Conservation (phyloP, 2,329 filamentous ascomycete genomes). For the Fusarium phyllophilum region DNA sequence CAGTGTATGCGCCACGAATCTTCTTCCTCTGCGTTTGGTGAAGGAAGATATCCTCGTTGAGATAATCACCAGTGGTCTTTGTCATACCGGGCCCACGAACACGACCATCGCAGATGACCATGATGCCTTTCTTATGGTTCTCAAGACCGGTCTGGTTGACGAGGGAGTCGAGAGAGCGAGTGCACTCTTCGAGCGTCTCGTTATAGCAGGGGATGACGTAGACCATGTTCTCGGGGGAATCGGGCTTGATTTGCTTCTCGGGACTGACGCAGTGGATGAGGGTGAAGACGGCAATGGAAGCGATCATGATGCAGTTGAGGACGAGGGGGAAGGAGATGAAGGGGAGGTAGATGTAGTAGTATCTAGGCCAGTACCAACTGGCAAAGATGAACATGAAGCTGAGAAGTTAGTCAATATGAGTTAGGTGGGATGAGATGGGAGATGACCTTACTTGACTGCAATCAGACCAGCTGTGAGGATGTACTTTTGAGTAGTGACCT, state of each 20-base stretch:
- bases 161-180: not conserved
- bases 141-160: not conserved
- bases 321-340: not conserved
- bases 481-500: not conserved
- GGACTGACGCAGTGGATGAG: not conserved
- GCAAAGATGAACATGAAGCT: not conserved
- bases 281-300: not conserved
- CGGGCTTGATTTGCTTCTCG: not conserved
- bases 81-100: not conserved
- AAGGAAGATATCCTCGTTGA: not conserved
- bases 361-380: not conserved
- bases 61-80: not conserved
- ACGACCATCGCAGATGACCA: not conserved
- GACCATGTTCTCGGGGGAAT: not conserved
- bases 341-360: not conserved
- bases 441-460: not conserved
- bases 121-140: not conserved
- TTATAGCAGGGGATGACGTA: not conserved
- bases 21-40: not conserved
- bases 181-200: not conserved
- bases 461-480: not conserved
- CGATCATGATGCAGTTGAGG: not conserved
- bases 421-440: accelerated
- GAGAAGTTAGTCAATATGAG: not conserved
- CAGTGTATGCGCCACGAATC: not conserved